Conservation (phyloP, 805 yeast genomes). For the Starmerella davenportii region DNA sequence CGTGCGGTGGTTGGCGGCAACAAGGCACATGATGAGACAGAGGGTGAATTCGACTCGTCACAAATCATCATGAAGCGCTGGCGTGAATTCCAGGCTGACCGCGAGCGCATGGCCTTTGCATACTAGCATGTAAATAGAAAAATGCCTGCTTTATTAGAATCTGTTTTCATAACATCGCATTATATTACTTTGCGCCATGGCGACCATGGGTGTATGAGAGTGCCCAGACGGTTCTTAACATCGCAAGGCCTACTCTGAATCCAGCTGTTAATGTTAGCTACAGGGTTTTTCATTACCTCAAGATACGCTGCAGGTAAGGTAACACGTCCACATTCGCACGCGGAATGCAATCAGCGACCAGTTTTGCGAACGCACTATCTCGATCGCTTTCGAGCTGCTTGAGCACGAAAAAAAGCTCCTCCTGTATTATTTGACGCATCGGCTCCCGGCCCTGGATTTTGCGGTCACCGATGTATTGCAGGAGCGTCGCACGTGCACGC, state of each 20-base stretch:
- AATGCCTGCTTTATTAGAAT: not conserved
- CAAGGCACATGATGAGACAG: conserved; percentile 48
- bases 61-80: conserved; percentile 80
- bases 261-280: no score
- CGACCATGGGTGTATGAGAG: no score
- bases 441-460: conserved; percentile 46
- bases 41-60: conserved; percentile 83
- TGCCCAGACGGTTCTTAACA: no score
- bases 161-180: not conserved
- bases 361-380: not conserved
- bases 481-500: conserved; percentile 29
- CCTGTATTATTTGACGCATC: conserved; percentile 42
- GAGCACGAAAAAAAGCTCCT: conserved; percentile 33
- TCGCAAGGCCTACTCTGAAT: no score
- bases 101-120: conserved; percentile 23
- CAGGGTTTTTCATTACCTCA: not conserved
- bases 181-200: not conserved
- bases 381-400: conserved; percentile 5
- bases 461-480: conserved; percentile 47
- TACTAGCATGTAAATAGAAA: not conserved
- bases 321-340: not conserved
- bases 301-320: not conserved
- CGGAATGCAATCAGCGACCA: not conserved
- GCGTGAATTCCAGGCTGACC: conserved; percentile 76
- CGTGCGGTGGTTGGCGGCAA: conserved; percentile 58